Evolutionary conservation across 495 filamentous ascomycete genomes (phyloP).

Genomic region (Penicillium samsonianum): DNA sequence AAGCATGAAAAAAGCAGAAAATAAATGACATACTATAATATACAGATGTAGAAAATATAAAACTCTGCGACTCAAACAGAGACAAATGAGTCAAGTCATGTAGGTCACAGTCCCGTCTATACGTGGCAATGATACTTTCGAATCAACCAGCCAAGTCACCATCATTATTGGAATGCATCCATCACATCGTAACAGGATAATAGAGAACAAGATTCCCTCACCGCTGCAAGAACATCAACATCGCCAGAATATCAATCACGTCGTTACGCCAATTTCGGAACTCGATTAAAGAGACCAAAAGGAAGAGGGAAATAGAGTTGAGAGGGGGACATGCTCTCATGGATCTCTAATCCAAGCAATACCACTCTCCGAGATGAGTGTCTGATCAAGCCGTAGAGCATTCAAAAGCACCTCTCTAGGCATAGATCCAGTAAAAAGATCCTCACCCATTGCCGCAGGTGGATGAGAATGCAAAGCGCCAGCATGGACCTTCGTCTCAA

Average conservation of each 20-base stretch:
- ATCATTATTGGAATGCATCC: slow-evolving; percentile 10
- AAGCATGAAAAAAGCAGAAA: not conserved
- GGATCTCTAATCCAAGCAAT: slow-evolving; percentile 36
- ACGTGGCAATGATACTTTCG: not conserved
- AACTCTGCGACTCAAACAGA: not conserved
- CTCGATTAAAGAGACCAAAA: not conserved
- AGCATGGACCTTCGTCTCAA: slow-evolving; percentile 36
- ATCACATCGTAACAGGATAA: slow-evolving; percentile 19
- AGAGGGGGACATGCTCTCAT: slow-evolving; percentile 5
- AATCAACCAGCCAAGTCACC: slow-evolving; percentile 7
- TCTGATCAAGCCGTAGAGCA: slow-evolving; percentile 35
- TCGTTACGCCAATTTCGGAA: not conserved
- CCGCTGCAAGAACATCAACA: not conserved
- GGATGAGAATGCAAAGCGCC: slow-evolving; percentile 18
- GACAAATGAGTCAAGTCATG: not conserved
- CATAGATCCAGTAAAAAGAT: slow-evolving; percentile 40
- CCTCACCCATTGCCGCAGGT: slow-evolving; percentile 27
- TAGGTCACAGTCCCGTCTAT: not conserved
- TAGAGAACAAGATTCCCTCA: not conserved
- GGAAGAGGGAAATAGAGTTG: not conserved
- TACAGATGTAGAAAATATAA: not conserved
- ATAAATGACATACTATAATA: not conserved
- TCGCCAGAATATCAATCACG: slow-evolving; percentile 1
- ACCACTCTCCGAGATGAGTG: slow-evolving; percentile 22
- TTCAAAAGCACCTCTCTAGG: slow-evolving; percentile 35